phyloP scores from a whole-genome alignment of 2,329 filamentous ascomycete species.

The Cladosporium cucumerinum region DNA sequence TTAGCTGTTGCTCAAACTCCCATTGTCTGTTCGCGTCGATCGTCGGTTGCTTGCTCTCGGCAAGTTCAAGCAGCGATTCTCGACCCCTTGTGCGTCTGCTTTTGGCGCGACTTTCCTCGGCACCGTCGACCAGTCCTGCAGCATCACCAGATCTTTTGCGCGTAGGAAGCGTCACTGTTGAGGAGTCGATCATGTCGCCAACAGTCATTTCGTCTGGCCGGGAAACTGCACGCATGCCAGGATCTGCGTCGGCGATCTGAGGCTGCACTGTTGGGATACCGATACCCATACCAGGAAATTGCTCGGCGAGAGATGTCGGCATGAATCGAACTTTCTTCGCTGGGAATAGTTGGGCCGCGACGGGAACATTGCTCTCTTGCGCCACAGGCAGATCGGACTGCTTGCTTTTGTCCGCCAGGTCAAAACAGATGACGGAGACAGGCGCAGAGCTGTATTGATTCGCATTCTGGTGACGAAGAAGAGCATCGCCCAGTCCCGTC shows the following conservation, averaged over 20 bases:
- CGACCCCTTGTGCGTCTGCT: slow-evolving; percentile 61
- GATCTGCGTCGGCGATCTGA: slow-evolving; percentile 29
- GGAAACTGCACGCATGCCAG: slow-evolving; percentile 20
- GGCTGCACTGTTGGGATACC: slow-evolving; percentile 32
- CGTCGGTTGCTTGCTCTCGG: slow-evolving; percentile 39
- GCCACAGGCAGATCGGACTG: background rate
- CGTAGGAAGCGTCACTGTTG: slow-evolving; percentile 38
- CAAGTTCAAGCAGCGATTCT: slow-evolving; percentile 50
- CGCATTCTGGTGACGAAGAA: slow-evolving; percentile 28
- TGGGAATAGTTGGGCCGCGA: background rate
- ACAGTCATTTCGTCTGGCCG: background rate
- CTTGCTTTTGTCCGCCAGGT: slow-evolving; percentile 16
- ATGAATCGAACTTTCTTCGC: slow-evolving; percentile 3
- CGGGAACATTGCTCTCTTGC: background rate
- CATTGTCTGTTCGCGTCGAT: slow-evolving; percentile 50
- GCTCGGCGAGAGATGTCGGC: slow-evolving; percentile 24
- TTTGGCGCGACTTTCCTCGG: slow-evolving; percentile 55
- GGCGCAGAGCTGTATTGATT: slow-evolving; percentile 29
- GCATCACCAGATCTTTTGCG: slow-evolving; percentile 61
- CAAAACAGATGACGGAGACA: slow-evolving; percentile 29
- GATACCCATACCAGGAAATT: slow-evolving; percentile 34
- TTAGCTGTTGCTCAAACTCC: slow-evolving; percentile 54
- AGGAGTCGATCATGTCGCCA: slow-evolving; percentile 27
- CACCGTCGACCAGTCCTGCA: slow-evolving; percentile 55
- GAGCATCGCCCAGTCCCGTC: slow-evolving; percentile 33